These are phyloP conservation scores for Nicotiana otophora DNA, from an alignment of 257 asterid genomes.

Conservation along the genomic window DNA sequence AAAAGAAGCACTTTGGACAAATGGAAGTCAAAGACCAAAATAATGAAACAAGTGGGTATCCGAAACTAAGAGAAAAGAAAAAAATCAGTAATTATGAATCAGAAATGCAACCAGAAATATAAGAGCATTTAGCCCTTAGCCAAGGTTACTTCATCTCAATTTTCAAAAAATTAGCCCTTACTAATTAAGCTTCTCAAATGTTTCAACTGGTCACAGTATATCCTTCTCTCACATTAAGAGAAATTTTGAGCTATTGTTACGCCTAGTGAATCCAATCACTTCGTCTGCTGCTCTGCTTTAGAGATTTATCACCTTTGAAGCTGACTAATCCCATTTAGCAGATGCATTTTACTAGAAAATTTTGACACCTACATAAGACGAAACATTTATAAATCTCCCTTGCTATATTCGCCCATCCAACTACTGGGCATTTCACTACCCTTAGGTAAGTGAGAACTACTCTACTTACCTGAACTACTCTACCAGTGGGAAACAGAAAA, in stretches of 20 bases:
- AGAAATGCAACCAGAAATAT: background rate
- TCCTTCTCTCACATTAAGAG: background rate
- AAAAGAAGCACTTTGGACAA: too few species aligned
- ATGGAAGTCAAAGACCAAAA: background rate
- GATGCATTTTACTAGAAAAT: background rate
- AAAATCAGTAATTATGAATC: background rate
- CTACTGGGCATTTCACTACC: background rate
- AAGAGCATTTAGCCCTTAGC: background rate
- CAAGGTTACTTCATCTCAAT: background rate
- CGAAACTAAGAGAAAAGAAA: background rate
- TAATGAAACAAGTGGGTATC: background rate
- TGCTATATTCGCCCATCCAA: background rate
- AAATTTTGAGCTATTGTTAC: background rate
- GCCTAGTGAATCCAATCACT: constrained; percentile 4
- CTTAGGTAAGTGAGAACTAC: background rate
- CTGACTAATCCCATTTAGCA: background rate
- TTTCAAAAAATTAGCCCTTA: background rate
- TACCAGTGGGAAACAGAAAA: background rate
- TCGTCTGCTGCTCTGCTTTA: background rate
- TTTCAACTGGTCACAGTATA: background rate
- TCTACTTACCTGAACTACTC: background rate
- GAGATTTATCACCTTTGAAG: background rate
- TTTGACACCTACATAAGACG: background rate
- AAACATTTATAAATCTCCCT: background rate
- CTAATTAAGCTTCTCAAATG: background rate